Percentiles rank a stretch among this genome's conserved stretches.
Conservation (phyloP, 306 rosid genomes). For the Vigna radiata region DNA sequence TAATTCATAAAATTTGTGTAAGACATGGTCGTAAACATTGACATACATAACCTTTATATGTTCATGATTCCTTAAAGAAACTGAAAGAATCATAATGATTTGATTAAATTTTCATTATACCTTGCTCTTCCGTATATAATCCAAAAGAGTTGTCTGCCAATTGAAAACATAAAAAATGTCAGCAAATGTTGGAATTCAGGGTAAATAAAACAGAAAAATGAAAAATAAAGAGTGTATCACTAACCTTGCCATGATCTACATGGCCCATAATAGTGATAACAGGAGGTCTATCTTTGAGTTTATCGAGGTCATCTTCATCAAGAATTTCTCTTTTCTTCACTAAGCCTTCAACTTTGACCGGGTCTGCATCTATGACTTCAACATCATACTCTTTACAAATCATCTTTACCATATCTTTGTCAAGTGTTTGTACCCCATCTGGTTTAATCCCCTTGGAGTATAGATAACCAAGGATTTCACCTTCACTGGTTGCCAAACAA, state of each 20-base stretch:
- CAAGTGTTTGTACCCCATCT: slow-evolving; percentile 93
- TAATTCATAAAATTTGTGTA: slow-evolving; percentile 15
- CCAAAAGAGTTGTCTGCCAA: slow-evolving; percentile 96
- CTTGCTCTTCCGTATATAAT: slow-evolving; percentile 90
- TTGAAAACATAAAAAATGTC: slow-evolving; percentile 44
- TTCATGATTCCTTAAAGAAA: slow-evolving; percentile 25
- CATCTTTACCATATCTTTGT: slow-evolving; percentile 95
- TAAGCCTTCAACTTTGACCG: slow-evolving; percentile 76
- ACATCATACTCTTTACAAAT: slow-evolving; percentile 83
- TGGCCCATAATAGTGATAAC: slow-evolving; percentile 98
- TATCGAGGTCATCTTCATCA: slow-evolving; percentile 80
- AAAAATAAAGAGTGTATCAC: slow-evolving; percentile 32
- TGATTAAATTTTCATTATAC: slow-evolving; percentile 53
- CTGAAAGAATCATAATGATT: slow-evolving; percentile 33
- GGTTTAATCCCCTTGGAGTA: slow-evolving; percentile 93
- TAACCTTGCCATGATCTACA: slow-evolving; percentile 98
- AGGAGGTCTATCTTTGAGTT: slow-evolving; percentile 93
- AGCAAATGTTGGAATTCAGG: slow-evolving; percentile 44
- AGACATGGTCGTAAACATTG: slow-evolving; percentile 24
- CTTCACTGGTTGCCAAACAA: slow-evolving; percentile 77
- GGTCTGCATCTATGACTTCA: slow-evolving; percentile 83
- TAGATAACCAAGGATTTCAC: slow-evolving; percentile 86
- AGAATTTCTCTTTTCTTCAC: slow-evolving; percentile 76
- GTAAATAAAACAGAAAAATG: slow-evolving; percentile 27
- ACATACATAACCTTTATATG: background rate